Evolutionary conservation across 2,329 filamentous ascomycete species (phyloP), one percentile per base, ranked within the genome.

Genomic region (Macrophomina tecta): DNA sequence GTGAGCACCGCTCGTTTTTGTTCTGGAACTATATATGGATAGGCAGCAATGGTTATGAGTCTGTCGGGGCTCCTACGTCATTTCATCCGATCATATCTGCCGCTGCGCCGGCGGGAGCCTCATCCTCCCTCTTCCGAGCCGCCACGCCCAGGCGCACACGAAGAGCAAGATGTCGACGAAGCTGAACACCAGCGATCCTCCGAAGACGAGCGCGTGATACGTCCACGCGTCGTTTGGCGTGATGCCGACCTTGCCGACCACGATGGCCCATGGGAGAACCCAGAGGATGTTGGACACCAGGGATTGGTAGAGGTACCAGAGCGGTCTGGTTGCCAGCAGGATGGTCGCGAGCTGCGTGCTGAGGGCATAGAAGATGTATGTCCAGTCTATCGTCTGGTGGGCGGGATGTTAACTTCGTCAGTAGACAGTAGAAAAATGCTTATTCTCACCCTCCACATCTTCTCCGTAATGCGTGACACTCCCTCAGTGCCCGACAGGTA

Each of bases 221-320:
- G 82, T 87, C 90, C 89, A 92, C 0, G 90, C 89, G 71, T 87
- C 84, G 0, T 77, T 76, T 3, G 80, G 73, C 6, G 83, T 81
- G 49, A 78, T 38, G 7, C 69, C 40, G 2, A 60, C 69, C 0
- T 71, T 69, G 48, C 85, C 68, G 85, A 87, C 76, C 0, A 85
- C 87, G 48, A 92, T 86, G 0, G 90, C 89, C 89, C 90, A 92
- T 0, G 89, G 90, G 2, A 93, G 76, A 0, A 92, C 89, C 73
- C 89, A 92, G 0, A 89, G 74, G 0, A 92, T 56, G 71, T 92
- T 92, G 6, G 89, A 90, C 0, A 80, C 83, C 0, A 92, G 77
- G 3, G 87, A 88, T 73, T 92, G 89, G 67, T 85, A 87, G 0
- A 92, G 80, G 73, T 91, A 92, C 89, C 88, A 92, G 1, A 79